These are phyloP conservation scores for Eutrema japonicum DNA, from an alignment of 345 rosid species.

Conservation along the genomic window DNA sequence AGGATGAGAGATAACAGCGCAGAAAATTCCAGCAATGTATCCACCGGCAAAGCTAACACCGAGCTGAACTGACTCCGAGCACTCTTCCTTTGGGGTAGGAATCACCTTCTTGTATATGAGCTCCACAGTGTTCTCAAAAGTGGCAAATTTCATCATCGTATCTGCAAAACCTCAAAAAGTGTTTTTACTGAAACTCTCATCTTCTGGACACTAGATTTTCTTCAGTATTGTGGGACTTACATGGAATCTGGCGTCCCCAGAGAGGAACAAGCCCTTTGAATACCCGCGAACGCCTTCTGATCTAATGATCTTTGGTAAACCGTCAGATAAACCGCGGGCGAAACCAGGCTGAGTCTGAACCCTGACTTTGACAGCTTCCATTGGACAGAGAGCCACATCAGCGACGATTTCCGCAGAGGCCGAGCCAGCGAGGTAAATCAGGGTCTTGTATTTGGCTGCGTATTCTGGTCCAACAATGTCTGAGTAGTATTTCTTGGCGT, in stretches of 20 bases:
- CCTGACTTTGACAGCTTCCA: conserved; percentile 95
- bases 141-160: conserved; percentile 97
- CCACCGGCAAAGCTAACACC: conserved; percentile 96
- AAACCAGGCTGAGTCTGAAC: conserved; percentile 98
- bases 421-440: conserved; percentile 91
- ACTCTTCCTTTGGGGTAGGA: conserved; percentile 82
- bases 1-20: conserved; percentile 92
- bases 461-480: conserved; percentile 92
- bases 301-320: conserved; percentile 80
- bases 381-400: conserved; percentile 90
- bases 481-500: conserved; percentile 89
- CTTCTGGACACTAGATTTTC: background rate
- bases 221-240: conserved; percentile 49
- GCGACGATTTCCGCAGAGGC: conserved; percentile 95
- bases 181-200: background rate
- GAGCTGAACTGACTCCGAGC: conserved; percentile 77
- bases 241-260: conserved; percentile 99
- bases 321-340: conserved; percentile 89
- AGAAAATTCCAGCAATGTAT: conserved; percentile 85
- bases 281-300: conserved; percentile 76
- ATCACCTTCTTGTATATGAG: conserved; percentile 73
- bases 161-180: conserved; percentile 50
- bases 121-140: conserved; percentile 92
- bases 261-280: conserved; percentile 89
- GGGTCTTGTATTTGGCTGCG: conserved; percentile 83